Base-by-base conservation (phyloP, 495 filamentous ascomycete species). In the Tuber umbilicatum region DNA sequence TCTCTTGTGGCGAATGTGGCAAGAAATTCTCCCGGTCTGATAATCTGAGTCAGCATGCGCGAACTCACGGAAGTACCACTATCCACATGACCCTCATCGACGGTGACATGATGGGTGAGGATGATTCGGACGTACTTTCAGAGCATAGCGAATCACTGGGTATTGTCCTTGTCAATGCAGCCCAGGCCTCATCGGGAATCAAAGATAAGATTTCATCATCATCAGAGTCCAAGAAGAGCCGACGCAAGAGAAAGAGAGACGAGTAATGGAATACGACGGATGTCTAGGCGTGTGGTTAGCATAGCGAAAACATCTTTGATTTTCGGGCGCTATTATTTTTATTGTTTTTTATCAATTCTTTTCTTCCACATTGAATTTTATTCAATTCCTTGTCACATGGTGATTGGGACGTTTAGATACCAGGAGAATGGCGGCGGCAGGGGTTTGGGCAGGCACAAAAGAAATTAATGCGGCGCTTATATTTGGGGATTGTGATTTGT, bases 21-120 rank as follows among this genome's bases (percentile, higher is more conserved):
- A 99, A 99, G 90, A 97, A 97, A 86, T 99, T 98, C 86, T 98
- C 95, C 1, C 92, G 96, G 74, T 94, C 91, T 80, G 96, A 99
- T 85, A 99, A 99, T 85, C 89, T 99, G 37, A 91, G 93, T 42
- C 96, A 99, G 84, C 96, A 99, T 81, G 90, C 95, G 69, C 90
- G 96, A 70, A 99, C 95, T 21, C 96, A 99, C 80, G 96, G 93
- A 68, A 90, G 89, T 70, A 93, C 93, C 68, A 92, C 94, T 73
- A 91, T 97, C 76, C 89, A 94, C 73, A 92, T 98, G 92, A 90
- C 91, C 75, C 87, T 97, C 74, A 85, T 97, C 60, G 92, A 97
- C 72, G 84, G 88, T 71, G 90, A 91, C 47, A 82, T 82, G 78
- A 78, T 80, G 43, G 81, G 80, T 50, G 80, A 73, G 68, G 81